phyloP scores from a whole-genome alignment of 208 protist species.

The Wallacemonas collosoma region DNA sequence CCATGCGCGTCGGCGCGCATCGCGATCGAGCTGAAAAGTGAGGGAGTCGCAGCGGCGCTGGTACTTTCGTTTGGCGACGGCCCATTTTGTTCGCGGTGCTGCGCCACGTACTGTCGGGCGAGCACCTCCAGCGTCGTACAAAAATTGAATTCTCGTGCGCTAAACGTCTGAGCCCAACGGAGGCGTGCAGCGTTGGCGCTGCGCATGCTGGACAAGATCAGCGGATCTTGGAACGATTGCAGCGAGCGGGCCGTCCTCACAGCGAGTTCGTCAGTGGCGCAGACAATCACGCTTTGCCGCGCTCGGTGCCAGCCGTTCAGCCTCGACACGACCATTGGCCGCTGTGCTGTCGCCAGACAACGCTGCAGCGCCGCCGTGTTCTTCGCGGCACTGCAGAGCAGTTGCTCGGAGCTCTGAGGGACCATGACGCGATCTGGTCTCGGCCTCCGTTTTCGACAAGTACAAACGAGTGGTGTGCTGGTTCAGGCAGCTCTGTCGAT shows the following conservation, averaged over 20 bases:
- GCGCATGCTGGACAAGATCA: constrained; percentile 39
- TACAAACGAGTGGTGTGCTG: too few species aligned
- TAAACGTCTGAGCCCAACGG: constrained; percentile 49
- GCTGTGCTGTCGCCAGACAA: constrained; percentile 49
- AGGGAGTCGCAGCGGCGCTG: background rate
- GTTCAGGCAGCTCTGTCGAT: too few species aligned
- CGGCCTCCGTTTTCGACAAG: too few species aligned
- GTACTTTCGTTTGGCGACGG: background rate
- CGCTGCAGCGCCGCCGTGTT: constrained; percentile 20
- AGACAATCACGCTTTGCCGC: constrained; percentile 30
- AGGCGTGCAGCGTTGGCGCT: constrained; percentile 51
- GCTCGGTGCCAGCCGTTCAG: constrained; percentile 31
- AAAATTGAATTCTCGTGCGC: constrained; percentile 76
- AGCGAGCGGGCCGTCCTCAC: constrained; percentile 79
- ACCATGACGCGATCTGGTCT: too few species aligned
- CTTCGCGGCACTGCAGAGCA: background rate
- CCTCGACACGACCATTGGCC: constrained; percentile 48
- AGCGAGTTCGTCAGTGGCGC: constrained; percentile 50
- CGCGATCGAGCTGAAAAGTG: background rate
- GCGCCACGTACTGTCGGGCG: constrained; percentile 42
- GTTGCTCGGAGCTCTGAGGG: background rate
- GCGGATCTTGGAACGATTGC: constrained; percentile 47
- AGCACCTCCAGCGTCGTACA: constrained; percentile 28
- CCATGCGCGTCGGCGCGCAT: constrained; percentile 4
- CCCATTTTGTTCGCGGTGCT: constrained; percentile 30